These are phyloP conservation scores for Cladophialophora immunda DNA, from an alignment of 2,329 filamentous ascomycete species.

Conservation along the genomic window DNA sequence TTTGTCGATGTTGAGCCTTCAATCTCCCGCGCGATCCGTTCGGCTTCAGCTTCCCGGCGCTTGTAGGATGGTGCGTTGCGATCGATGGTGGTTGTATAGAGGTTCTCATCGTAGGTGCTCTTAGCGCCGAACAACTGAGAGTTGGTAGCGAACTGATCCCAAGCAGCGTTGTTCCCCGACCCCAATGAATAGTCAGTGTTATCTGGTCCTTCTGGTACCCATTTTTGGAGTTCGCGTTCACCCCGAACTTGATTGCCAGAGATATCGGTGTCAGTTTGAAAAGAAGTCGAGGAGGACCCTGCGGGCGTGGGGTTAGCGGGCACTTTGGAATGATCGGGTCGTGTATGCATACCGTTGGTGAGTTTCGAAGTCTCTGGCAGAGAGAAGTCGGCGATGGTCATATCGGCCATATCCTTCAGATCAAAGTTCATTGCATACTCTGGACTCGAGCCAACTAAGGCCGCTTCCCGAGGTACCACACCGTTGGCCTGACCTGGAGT, in stretches of 20 bases:
- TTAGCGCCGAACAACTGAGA: conserved; percentile 85
- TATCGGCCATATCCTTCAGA: conserved; percentile 66
- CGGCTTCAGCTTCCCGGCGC: conserved; percentile 78
- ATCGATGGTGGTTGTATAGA: conserved; percentile 93
- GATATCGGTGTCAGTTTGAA: conserved; percentile 89
- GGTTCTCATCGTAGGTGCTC: conserved; percentile 91
- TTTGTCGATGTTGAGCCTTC: conserved; percentile 78
- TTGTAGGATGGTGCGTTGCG: conserved; percentile 83
- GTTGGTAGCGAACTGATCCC: conserved; percentile 96
- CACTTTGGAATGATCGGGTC: background rate
- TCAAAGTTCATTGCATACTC: conserved; percentile 68
- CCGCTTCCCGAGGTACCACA: conserved; percentile 49
- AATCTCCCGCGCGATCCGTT: conserved; percentile 87
- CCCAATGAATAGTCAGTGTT: conserved; percentile 77
- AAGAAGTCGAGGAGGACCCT: conserved; percentile 75
- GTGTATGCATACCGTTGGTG: conserved; percentile 63
- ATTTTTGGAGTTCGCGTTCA: conserved; percentile 81
- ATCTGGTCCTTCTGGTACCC: conserved; percentile 74
- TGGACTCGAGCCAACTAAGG: conserved; percentile 54
- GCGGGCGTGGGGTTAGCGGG: conserved; percentile 21
- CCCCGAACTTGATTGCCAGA: conserved; percentile 74
- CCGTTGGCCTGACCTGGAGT: conserved; percentile 52
- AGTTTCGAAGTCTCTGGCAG: conserved; percentile 61
- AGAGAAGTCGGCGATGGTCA: conserved; percentile 63
- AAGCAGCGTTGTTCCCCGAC: conserved; percentile 62